Conservation (phyloP, 192 early-diverging fungal species). For the Pecoramyces ruminantium region DNA sequence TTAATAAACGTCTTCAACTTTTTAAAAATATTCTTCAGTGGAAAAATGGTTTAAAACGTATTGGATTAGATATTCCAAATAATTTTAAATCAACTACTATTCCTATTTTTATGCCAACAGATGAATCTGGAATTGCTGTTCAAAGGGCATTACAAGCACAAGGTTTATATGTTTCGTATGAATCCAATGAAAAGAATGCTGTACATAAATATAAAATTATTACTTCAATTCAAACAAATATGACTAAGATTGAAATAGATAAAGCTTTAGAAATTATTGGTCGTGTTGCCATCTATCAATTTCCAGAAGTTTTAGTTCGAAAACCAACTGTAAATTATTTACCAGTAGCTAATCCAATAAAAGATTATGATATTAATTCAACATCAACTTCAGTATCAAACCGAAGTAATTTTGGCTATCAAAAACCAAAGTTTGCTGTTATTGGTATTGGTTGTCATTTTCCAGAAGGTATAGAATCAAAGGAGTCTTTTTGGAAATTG, state of each 20-base stretch:
- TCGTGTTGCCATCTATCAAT: neutral
- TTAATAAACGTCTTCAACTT: neutral
- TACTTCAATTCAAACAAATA: neutral
- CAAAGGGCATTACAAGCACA: neutral
- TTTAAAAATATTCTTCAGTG: neutral
- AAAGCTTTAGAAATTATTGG: neutral
- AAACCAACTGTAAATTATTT: neutral
- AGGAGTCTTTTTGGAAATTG: neutral
- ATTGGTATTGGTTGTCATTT: neutral
- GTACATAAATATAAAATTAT: neutral
- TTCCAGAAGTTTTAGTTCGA: neutral
- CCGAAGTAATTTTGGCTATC: neutral
- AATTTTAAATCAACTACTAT: neutral
- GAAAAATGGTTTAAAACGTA: neutral
- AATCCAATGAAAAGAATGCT: neutral
- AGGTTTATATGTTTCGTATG: neutral
- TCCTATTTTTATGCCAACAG: neutral
- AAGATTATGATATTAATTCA: neutral
- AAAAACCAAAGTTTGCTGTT: neutral
- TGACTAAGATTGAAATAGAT: neutral
- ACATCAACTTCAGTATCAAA: neutral
- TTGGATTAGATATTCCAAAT: neutral
- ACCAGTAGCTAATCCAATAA: neutral
- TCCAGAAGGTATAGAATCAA: neutral
- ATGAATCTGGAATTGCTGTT: neutral